A percentile compares a stretch with the other conserved stretches of the same genome.
phyloP scores from a whole-genome alignment of 495 filamentous ascomycete species.

The Bryoglossum gracile region DNA sequence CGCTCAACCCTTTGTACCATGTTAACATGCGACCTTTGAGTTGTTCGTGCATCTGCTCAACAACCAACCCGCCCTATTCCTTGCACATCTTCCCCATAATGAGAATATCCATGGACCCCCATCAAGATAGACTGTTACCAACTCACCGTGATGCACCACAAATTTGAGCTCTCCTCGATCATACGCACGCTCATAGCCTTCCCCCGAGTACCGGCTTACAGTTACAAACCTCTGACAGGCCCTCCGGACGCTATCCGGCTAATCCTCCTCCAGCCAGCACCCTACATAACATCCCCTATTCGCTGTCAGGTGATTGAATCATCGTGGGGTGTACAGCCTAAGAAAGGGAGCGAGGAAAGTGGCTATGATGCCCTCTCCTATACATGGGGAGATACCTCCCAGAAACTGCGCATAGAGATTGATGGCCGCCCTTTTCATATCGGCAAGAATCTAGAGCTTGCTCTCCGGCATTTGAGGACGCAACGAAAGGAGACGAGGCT shows the following conservation, averaged over 20 bases:
- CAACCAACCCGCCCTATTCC: too few species aligned
- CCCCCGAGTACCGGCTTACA: not conserved
- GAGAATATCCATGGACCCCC: too few species aligned
- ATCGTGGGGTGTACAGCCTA: not conserved
- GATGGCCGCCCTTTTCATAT: not conserved
- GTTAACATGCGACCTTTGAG: too few species aligned
- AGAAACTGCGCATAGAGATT: not conserved
- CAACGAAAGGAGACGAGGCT: not conserved
- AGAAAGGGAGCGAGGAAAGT: too few species aligned
- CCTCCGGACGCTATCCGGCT: not conserved
- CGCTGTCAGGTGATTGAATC: not conserved
- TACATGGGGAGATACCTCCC: not conserved
- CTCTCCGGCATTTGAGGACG: conserved; percentile 2
- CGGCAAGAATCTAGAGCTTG: conserved; percentile 1
- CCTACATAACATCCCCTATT: not conserved
- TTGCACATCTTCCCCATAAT: too few species aligned
- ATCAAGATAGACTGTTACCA: too few species aligned
- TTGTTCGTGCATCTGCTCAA: too few species aligned
- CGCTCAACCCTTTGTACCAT: too few species aligned
- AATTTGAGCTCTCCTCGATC: conserved; percentile 5
- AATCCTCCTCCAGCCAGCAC: not conserved
- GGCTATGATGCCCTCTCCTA: not conserved
- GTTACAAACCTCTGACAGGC: not conserved
- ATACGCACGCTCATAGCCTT: not conserved
- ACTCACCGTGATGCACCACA: conserved; percentile 6